Base-by-base conservation (phyloP, 202 grass and related monocot genomes). In the Bolboschoenoplectus hybrid region DNA sequence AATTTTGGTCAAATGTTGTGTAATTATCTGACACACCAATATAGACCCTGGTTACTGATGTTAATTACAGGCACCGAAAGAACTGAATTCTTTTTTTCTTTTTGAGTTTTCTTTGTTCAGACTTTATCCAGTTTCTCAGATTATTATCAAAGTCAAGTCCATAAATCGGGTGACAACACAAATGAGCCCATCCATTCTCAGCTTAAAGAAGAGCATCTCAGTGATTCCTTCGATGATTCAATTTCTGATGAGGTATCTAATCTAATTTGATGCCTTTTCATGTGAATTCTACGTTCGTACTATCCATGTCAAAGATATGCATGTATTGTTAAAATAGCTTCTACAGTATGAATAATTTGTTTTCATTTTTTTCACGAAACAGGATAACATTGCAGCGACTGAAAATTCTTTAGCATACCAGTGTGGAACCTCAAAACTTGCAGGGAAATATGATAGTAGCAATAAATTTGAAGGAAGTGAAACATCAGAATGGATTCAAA, bases 401-500 rank as follows among this genome's bases (percentile, higher is more conserved):
- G 82, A 87, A 75, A 47, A 69, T 75, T 91, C 65, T 17, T 83
- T 94, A 70, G 85, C 86, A 51, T 83, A 38, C 62, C 39, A 67
- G 39, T 84, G 32, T 74, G 80, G 72, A 69, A 65, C 79, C 63
- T 77, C 88, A 85, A 82, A 50, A 85, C 58, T 73, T 66, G 79
- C n/a, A 86, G 87, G 88, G 67, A 86, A 82, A 38, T 82, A 51
- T 85, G 83, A 19, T 61, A 79, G 69, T 84, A 83, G 82, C 80
- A 72, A 74, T 11, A 79, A 56, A 12, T 78, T 74, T 19, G 82
- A 80, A 84, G 83, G 62, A 69, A 67, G 62, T 40, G 16, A 89
- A 87, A 81, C 88, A 82, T 72, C 83, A 43, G 69, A 84, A 67
- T 91, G 89, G 89, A 89, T 88, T 89, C 85, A 86, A 65, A 85